Evolutionary conservation across 2,329 filamentous ascomycete genomes (phyloP).

Genomic region (Trichophyton equinum): DNA sequence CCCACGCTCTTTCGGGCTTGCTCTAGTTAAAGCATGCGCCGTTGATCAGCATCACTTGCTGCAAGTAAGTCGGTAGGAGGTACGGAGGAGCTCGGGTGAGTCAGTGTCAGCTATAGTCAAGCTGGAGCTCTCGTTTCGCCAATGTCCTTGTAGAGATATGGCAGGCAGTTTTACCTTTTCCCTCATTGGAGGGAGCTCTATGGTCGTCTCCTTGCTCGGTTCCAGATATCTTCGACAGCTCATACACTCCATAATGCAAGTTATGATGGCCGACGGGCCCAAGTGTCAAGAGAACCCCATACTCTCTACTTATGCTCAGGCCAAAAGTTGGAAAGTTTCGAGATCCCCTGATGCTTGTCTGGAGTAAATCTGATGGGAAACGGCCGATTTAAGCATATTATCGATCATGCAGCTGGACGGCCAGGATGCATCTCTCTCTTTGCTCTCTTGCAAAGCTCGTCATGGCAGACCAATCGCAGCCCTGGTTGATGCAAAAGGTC

Average conservation of each 20-base stretch:
- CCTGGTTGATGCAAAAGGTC: neutral
- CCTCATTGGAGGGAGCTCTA: neutral
- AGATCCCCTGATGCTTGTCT: neutral
- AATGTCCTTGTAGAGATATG: neutral
- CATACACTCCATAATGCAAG: neutral
- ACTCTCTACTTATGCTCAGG: too few species aligned
- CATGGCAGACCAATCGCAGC: neutral
- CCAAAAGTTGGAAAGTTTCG: neutral
- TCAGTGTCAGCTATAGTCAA: neutral
- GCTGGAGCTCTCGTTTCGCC: neutral
- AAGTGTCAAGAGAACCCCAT: neutral
- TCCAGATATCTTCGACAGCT: neutral
- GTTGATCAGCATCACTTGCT: neutral
- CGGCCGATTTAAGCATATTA: neutral
- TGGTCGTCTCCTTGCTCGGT: neutral
- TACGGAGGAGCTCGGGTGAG: too few species aligned
- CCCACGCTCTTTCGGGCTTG: neutral
- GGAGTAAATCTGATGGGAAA: neutral
- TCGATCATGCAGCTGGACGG: neutral
- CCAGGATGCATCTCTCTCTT: neutral
- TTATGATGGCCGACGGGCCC: neutral
- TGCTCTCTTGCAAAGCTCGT: neutral
- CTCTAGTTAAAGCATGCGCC: neutral
- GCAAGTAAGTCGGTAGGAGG: neutral
- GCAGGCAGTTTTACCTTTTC: neutral